phyloP scores from a whole-genome alignment of 805 yeast species.

The Yarrowia divulgata region DNA sequence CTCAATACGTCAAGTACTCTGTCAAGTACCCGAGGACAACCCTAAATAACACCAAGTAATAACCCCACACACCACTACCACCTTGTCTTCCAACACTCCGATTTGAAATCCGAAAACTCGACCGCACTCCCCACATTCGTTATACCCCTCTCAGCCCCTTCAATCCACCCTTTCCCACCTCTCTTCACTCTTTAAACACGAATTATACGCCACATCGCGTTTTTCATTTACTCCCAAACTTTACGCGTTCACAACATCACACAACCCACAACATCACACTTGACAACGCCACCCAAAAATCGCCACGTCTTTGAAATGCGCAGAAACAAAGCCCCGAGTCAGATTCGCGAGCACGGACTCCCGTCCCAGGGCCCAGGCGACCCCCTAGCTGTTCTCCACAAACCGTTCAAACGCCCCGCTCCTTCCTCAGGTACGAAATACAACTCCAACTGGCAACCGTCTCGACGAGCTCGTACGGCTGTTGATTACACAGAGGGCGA shows the following conservation, averaged over 20 bases:
- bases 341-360: constrained; percentile 22
- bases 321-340: constrained; percentile 29
- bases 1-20: no score
- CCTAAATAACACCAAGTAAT: no score
- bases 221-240: not conserved
- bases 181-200: no score
- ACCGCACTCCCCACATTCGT: no score
- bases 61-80: no score
- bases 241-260: not conserved
- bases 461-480: not conserved
- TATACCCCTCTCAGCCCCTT: no score
- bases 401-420: constrained; percentile 31
- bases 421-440: not conserved
- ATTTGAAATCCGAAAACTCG: no score
- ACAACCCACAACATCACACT: not conserved
- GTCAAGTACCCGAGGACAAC: no score
- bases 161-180: no score
- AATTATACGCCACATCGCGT: not conserved
- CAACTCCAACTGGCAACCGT: constrained; percentile 28
- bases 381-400: not conserved
- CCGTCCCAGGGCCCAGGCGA: not conserved
- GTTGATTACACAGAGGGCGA: constrained; percentile 11
- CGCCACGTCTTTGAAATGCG: not conserved
- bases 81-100: no score
- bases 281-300: not conserved